Evolutionary conservation across 1,284 basidiomycete species (phyloP).

Genomic region (Cystobasidiaceae sp.): DNA sequence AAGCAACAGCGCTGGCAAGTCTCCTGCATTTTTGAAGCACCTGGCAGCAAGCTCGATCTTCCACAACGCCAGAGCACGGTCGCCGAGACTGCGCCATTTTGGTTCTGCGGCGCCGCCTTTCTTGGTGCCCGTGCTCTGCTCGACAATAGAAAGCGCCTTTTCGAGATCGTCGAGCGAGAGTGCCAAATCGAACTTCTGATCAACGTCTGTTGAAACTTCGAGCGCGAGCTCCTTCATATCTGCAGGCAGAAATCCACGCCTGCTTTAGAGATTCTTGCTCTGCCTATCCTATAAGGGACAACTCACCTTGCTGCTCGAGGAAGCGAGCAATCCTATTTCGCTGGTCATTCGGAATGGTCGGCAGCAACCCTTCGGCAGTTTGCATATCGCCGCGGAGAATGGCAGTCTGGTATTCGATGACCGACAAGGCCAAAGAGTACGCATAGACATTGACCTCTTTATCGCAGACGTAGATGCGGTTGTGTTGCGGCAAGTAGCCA

Average conservation of each 20-base stretch:
- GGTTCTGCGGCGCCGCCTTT: conserved; percentile 70
- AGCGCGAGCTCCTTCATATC: conserved; percentile 89
- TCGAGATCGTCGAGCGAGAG: conserved; percentile 88
- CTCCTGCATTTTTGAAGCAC: conserved; percentile 75
- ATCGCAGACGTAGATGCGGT: conserved; percentile 89
- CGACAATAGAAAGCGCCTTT: conserved; percentile 73
- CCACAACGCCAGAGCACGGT: conserved; percentile 88
- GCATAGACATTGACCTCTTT: conserved; percentile 84
- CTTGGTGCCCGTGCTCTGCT: conserved; percentile 50
- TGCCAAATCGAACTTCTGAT: conserved; percentile 94
- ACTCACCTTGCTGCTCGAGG: conserved; percentile 77
- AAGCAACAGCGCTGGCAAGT: conserved; percentile 79
- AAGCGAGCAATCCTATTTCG: conserved; percentile 91
- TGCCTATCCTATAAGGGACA: no score
- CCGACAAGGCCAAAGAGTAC: conserved; percentile 75
- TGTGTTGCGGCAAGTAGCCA: conserved; percentile 90
- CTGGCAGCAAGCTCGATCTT: conserved; percentile 88
- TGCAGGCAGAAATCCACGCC: conserved; percentile 46
- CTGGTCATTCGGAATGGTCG: conserved; percentile 78
- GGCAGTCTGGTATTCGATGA: conserved; percentile 96
- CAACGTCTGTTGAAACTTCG: conserved; percentile 79
- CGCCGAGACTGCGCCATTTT: conserved; percentile 94
- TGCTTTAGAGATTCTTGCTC: no score
- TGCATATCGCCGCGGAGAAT: conserved; percentile 84
- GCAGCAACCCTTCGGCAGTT: conserved; percentile 72